Evolutionary conservation across 2,329 filamentous ascomycete species (phyloP).

Genomic region (Stachybotrys echinatus): DNA sequence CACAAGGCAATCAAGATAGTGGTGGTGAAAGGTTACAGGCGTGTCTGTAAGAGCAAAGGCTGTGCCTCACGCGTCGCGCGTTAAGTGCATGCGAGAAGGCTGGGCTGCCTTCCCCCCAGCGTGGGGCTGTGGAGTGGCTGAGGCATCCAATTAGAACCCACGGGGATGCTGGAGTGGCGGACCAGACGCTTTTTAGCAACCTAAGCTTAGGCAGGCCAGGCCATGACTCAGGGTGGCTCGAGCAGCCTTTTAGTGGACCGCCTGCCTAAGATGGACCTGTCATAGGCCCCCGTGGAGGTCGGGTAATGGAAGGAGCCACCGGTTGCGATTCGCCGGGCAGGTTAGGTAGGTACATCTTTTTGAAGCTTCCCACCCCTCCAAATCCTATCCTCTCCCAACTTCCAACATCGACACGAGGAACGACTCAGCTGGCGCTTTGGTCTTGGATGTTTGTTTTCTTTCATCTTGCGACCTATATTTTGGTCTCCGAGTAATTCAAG

Average conservation of each 20-base stretch:
- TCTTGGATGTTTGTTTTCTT: not conserved
- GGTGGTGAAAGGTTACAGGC: not conserved
- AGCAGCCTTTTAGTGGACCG: not conserved
- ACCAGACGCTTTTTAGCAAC: too few relatives aligned
- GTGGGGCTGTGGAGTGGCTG: not conserved
- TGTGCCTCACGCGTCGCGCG: constrained; percentile 29
- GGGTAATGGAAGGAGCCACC: too few relatives aligned
- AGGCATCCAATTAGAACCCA: constrained; percentile 1
- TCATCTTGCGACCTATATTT: not conserved
- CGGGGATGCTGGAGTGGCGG: too few relatives aligned
- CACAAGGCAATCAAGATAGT: not conserved
- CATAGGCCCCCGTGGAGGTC: not conserved
- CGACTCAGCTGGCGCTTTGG: not conserved
- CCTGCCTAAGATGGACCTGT: not conserved
- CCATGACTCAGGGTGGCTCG: not conserved
- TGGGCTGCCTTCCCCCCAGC: not conserved
- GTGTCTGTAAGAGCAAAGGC: constrained; percentile 2
- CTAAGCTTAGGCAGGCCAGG: not conserved
- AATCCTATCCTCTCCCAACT: not conserved
- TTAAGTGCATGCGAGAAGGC: constrained; percentile 22
- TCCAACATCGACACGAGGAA: not conserved
- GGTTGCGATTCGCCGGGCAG: too few relatives aligned
- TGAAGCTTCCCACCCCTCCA: not conserved
- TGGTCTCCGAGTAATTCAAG: not conserved
- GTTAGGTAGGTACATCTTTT: too few relatives aligned